Conservation (phyloP, 176 grass and related monocot species). For the Thinopyrum elongatum region DNA sequence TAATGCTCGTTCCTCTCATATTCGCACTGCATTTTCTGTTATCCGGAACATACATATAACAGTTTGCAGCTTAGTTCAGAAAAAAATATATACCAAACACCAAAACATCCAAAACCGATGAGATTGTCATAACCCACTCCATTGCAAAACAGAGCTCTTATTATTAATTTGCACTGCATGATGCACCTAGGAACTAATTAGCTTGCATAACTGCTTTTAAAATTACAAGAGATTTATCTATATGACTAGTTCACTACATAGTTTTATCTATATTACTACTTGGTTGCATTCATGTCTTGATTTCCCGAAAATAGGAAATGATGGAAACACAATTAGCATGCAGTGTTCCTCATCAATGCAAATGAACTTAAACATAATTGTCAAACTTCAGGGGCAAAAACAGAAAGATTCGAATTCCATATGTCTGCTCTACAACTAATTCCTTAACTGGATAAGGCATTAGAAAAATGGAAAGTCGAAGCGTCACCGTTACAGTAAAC, state of each 20-base stretch:
- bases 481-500: not conserved
- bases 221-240: not conserved
- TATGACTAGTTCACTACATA: not conserved
- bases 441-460: not conserved
- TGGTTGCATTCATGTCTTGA: not conserved
- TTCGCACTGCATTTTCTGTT: not conserved
- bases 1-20: not conserved
- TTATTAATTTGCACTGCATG: not conserved
- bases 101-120: not conserved
- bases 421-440: not conserved
- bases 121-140: not conserved
- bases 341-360: not conserved
- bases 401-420: not conserved
- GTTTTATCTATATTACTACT: not conserved
- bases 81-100: not conserved
- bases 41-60: not conserved
- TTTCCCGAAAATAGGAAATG: not conserved
- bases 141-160: not conserved
- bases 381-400: not conserved
- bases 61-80: not conserved
- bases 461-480: not conserved
- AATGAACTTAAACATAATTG: not conserved
- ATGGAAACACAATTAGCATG: not conserved
- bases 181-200: not conserved
- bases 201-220: not conserved